Evolutionary conservation across 257 asterid species (phyloP).

Genomic region (Solanum chilense): DNA sequence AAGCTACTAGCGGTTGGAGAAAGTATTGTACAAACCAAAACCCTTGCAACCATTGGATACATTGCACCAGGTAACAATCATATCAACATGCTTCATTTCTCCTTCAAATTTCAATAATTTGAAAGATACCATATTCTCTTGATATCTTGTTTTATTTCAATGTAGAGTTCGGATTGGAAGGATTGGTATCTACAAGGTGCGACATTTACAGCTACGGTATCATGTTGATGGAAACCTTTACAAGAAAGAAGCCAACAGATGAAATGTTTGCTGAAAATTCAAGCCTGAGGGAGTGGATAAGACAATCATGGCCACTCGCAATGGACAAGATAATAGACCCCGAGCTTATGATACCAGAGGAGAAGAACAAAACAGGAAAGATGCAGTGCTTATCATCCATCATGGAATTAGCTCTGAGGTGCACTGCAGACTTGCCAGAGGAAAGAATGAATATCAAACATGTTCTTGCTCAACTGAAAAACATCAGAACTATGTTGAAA

Average conservation of each 20-base stretch:
- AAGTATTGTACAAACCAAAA: slow-evolving; percentile 2
- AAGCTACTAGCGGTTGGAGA: neutral
- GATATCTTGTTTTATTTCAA: neutral
- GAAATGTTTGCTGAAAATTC: slow-evolving; percentile 11
- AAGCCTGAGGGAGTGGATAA: slow-evolving; percentile 25
- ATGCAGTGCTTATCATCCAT: slow-evolving; percentile 4
- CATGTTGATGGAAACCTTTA: slow-evolving; percentile 31
- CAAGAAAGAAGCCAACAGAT: slow-evolving; percentile 23
- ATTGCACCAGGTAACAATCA: slow-evolving; percentile 16
- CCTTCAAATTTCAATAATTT: neutral
- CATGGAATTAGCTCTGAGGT: slow-evolving; percentile 24
- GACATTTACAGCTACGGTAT: slow-evolving; percentile 36
- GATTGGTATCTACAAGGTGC: slow-evolving; percentile 25
- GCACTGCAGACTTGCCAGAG: slow-evolving; percentile 16
- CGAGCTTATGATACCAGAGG: neutral
- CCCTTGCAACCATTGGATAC: slow-evolving; percentile 13
- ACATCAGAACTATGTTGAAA: slow-evolving; percentile 4
- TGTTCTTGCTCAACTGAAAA: slow-evolving; percentile 8
- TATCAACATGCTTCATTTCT: neutral
- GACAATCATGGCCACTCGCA: neutral
- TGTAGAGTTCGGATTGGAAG: slow-evolving; percentile 38
- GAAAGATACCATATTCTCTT: neutral
- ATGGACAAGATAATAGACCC: slow-evolving; percentile 11
- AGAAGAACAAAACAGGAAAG: neutral
- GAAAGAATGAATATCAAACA: slow-evolving; percentile 24